phyloP scores from a whole-genome alignment of 2,329 filamentous ascomycete species.

The Huntiella bhutanensis region DNA sequence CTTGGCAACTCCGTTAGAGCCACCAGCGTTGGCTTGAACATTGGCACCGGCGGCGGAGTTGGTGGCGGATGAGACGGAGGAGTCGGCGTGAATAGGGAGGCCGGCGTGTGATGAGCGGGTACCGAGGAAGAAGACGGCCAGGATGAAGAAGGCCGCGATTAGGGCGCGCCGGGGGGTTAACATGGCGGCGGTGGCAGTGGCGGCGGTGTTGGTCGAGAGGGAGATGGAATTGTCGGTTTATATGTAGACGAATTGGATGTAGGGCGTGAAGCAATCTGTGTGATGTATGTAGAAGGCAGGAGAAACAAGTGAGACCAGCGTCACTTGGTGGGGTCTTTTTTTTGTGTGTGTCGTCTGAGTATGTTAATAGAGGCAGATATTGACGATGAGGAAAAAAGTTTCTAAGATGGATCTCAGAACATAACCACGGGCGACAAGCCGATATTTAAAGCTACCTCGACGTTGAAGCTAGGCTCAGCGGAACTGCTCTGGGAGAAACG shows the following conservation, averaged over 20 bases:
- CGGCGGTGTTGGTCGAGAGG: not conserved
- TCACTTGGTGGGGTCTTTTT: not conserved
- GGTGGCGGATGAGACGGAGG: slow-evolving; percentile 14
- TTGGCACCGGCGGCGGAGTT: slow-evolving; percentile 11
- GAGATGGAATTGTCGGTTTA: not conserved
- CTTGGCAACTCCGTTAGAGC: slow-evolving; percentile 15
- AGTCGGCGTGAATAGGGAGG: slow-evolving; percentile 18
- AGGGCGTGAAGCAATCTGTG: not conserved
- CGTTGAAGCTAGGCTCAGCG: too few relatives aligned
- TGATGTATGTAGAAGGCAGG: not conserved
- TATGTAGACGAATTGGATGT: not conserved
- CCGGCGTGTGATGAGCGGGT: slow-evolving; percentile 26
- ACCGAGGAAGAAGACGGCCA: slow-evolving; percentile 52
- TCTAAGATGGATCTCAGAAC: too few relatives aligned
- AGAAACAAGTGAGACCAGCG: slow-evolving; percentile 1
- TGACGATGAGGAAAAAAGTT: too few relatives aligned
- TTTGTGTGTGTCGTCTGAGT: too few relatives aligned
- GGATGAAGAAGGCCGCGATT: slow-evolving; percentile 47
- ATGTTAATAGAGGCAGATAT: too few relatives aligned
- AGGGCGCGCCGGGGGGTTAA: slow-evolving; percentile 62
- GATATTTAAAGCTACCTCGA: too few relatives aligned
- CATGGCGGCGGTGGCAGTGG: slow-evolving; percentile 30
- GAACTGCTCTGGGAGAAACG: too few relatives aligned
- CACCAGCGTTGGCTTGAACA: slow-evolving; percentile 12
- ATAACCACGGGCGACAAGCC: too few relatives aligned